A percentile compares a stretch with the other conserved stretches of the same genome.
Conservation (phyloP, 768 basidiomycete species). For the Rhodosporidiobolus odoratus region DNA sequence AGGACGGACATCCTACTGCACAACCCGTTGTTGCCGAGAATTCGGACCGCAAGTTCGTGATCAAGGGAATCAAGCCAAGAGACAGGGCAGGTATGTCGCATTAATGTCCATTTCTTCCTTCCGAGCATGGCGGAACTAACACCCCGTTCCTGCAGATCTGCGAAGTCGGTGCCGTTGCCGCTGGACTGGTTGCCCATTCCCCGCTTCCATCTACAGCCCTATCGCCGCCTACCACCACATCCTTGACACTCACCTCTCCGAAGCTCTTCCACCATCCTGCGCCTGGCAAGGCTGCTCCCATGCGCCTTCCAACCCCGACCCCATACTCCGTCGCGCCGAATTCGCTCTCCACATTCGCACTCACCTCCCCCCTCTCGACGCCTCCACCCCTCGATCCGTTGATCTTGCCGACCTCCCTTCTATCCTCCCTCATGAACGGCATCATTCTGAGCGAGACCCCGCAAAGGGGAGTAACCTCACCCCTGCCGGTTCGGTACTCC, state of each 20-base stretch:
- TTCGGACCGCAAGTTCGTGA: constrained; percentile 64
- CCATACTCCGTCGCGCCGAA: constrained; percentile 8
- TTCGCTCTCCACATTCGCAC: constrained; percentile 29
- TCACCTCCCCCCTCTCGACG: constrained; percentile 18
- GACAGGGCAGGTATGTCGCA: constrained; percentile 41
- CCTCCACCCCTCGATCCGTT: not conserved
- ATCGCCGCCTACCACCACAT: constrained; percentile 16
- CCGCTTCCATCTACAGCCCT: not conserved
- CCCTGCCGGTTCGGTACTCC: constrained; percentile 2
- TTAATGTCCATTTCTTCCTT: not conserved
- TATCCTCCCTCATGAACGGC: constrained; percentile 14
- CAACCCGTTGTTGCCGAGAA: constrained; percentile 71
- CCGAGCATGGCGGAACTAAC: too few species aligned
- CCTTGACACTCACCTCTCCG: constrained; percentile 24
- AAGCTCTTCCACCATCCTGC: not conserved
- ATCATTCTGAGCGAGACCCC: constrained; percentile 30
- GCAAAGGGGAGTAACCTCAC: not conserved
- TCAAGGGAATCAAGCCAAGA: constrained; percentile 72
- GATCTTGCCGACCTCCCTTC: not conserved
- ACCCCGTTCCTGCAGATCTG: not conserved
- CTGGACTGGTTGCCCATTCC: constrained; percentile 11
- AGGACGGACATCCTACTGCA: constrained; percentile 73
- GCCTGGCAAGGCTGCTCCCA: constrained; percentile 12
- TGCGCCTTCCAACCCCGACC: not conserved
- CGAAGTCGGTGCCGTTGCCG: constrained; percentile 4